phyloP scores from a whole-genome alignment of 768 basidiomycete genomes.

The Collybiopsis luxurians region DNA sequence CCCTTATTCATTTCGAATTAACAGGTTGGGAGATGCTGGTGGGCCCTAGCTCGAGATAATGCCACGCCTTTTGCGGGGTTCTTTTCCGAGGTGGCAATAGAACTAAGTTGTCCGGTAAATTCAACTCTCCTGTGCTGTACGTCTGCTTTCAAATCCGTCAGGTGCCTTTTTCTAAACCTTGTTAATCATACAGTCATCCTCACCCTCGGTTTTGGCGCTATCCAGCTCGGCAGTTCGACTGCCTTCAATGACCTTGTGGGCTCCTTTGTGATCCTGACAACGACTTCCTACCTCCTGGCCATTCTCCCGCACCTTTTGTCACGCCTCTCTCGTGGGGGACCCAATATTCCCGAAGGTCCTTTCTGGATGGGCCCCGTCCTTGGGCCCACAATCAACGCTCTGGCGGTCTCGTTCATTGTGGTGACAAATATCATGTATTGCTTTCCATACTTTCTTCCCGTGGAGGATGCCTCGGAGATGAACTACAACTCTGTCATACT shows the following conservation, averaged over 20 bases:
- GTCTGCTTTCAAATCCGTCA: slow-evolving; percentile 1
- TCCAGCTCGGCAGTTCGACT: slow-evolving; percentile 15
- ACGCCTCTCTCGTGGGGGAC: slow-evolving; percentile 3
- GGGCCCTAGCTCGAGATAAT: slow-evolving; percentile 15
- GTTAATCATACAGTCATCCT: slow-evolving; percentile 7
- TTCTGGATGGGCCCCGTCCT: slow-evolving; percentile 13
- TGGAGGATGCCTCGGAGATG: slow-evolving; percentile 4
- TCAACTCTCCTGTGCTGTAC: slow-evolving; percentile 14
- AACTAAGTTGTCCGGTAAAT: slow-evolving; percentile 13
- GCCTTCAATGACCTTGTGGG: slow-evolving; percentile 14
- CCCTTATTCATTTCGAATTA: not conserved
- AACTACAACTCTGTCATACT: slow-evolving; percentile 15
- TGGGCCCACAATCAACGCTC: slow-evolving; percentile 9
- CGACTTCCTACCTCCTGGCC: slow-evolving; percentile 15
- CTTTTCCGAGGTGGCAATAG: slow-evolving; percentile 10
- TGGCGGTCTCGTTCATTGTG: slow-evolving; percentile 11
- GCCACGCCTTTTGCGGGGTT: slow-evolving; percentile 13
- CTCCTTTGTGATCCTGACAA: slow-evolving; percentile 15
- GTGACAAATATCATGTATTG: slow-evolving; percentile 13
- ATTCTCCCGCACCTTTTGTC: slow-evolving; percentile 15
- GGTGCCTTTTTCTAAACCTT: too few relatives aligned
- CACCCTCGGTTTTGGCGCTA: slow-evolving; percentile 12
- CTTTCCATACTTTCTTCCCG: slow-evolving; percentile 14
- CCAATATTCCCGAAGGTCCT: slow-evolving; percentile 11
- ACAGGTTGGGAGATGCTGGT: slow-evolving; percentile 12